phyloP scores from a whole-genome alignment of 2,329 filamentous ascomycete genomes.

The Colletotrichum melonis region DNA sequence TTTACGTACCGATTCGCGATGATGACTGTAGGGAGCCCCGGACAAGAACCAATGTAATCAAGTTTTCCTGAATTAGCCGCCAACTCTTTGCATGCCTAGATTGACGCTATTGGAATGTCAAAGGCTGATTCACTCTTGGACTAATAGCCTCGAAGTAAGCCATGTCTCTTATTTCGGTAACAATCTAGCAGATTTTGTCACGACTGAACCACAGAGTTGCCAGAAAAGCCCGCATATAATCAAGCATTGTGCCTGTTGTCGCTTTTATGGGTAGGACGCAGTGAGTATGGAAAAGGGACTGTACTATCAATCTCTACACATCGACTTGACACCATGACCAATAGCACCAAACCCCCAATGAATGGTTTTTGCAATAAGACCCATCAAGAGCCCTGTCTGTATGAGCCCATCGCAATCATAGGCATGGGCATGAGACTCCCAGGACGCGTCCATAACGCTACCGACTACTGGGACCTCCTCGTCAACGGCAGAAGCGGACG shows the following conservation, averaged over 20 bases:
- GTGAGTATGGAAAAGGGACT: not conserved
- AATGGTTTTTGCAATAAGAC: not conserved
- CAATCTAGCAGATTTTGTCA: no score
- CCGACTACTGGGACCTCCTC: constrained; percentile 47
- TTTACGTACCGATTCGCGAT: not conserved
- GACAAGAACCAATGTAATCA: not conserved
- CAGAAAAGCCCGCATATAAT: not conserved
- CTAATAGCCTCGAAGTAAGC: no score
- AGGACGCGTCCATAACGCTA: constrained; percentile 40
- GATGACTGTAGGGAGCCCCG: not conserved
- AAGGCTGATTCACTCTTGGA: not conserved
- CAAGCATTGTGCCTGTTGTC: not conserved
- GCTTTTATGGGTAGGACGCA: not conserved
- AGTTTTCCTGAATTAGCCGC: not conserved
- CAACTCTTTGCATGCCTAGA: not conserved
- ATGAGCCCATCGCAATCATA: constrained; percentile 44
- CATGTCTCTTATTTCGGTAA: not conserved
- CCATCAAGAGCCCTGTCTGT: not conserved
- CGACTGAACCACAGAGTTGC: not conserved
- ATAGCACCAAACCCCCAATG: not conserved
- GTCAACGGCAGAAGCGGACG: constrained; percentile 41
- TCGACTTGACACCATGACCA: not conserved
- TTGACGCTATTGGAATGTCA: not conserved
- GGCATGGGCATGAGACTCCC: constrained; percentile 48
- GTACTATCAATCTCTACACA: no score